Base-by-base conservation (phyloP, 2,329 filamentous ascomycete species). In the Exophiala sideris region DNA sequence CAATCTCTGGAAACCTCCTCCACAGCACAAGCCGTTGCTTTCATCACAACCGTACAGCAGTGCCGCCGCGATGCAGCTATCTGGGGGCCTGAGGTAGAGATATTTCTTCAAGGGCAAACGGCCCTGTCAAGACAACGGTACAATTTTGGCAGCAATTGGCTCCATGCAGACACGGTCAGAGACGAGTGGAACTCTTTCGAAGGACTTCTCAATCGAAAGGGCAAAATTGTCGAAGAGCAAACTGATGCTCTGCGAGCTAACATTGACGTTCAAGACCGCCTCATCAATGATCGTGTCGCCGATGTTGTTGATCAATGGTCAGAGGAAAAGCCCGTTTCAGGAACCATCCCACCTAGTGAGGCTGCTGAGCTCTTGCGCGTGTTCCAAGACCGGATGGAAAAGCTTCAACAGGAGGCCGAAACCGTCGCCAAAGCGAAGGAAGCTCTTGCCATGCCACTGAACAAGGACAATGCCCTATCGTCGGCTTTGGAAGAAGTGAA, bases 391-490 rank as follows among this genome's bases (percentile, higher is more conserved):
- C 88, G 89, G 46, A 89, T 99, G 60, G 90, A 88, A 38, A 86
- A 86, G 65, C 79, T 99, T 20, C 89, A 92, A 66, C 86, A 86
- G 39, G 91, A 99, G 67, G 88, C 88, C 21, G 87, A 94, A 55
- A 96, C 96, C 84, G 91, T 99, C 11, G 87, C 89, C 5, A 96
- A 91, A 70, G 95, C 95, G 2, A 99, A 97, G 72, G 94, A 99
- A 70, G 94, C 94, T 3, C 84, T 99, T 39, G 91, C 96, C 67
- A 81, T 99, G 39, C 88, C 92, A 3, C 81, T 88, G 2, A 88
- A 84, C 50, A 78, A 86, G 0, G 89, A 96, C 63, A 88, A 87
- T 48, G 85, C 87, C n/a, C 82, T 99, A 18, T 79, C 83, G n/a
- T 82, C 87, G 21, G 88, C 96, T 7, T 79, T 97, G 12, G 92